These are phyloP conservation scores for Elaphomyces granulatus DNA, from an alignment of 495 filamentous ascomycete species.

Conservation along the genomic window DNA sequence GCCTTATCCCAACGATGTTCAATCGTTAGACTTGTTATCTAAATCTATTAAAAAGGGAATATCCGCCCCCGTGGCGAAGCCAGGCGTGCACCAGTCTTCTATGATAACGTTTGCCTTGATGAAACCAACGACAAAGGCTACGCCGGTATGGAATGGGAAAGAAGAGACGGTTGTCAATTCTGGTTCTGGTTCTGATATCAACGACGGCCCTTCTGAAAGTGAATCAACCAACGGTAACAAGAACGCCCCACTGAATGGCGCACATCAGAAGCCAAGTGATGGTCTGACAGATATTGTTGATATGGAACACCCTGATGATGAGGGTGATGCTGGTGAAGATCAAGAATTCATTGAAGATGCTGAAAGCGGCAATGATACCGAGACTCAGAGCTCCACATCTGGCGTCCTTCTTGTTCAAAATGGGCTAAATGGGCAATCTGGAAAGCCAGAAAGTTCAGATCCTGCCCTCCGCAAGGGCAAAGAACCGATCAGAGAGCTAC, in stretches of 20 bases:
- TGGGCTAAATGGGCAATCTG: neutral
- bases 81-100: neutral
- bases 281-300: constrained; percentile 9
- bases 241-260: neutral
- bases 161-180: neutral
- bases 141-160: too few species aligned
- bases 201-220: neutral
- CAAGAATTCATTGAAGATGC: constrained; percentile 18
- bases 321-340: constrained; percentile 11
- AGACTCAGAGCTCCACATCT: neutral
- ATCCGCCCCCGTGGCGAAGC: neutral
- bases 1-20: neutral
- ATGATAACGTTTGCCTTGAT: neutral
- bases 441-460: neutral
- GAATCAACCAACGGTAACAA: neutral
- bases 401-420: neutral
- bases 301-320: constrained; percentile 20
- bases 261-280: neutral
- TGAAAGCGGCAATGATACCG: neutral
- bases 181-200: neutral
- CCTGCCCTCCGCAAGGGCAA: neutral
- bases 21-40: neutral
- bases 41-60: neutral
- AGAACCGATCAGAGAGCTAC: neutral
- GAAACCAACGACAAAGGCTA: neutral